Evolutionary conservation across 352 stramenopile species (phyloP), one percentile per base, ranked within the genome.

Genomic region (Albugo laibachii): DNA sequence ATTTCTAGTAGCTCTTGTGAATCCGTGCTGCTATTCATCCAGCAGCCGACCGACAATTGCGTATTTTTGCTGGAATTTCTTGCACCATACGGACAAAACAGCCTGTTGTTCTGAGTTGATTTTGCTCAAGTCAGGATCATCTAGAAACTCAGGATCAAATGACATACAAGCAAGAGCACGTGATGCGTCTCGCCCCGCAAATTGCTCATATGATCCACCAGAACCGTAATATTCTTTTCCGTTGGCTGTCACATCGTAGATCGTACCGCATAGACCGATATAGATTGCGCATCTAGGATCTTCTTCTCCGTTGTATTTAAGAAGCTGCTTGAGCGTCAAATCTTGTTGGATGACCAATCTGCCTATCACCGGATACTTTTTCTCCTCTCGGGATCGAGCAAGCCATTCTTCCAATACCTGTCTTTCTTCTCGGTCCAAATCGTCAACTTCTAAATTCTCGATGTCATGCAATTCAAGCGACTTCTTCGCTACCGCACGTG

Each of bases 81-180:
- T 78, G 27, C 81, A 73, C 93, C 93, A 98, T 64, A 97, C 91
- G 13, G 77, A 55, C 40, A 98, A 65, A 27, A 92, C 75, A 44
- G 83, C 81, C 27, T 66, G 58, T 57, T 97, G 76, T 45, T 85
- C 83, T 21, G 78, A 57, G 0, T 69, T 79, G 27, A 97, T 69
- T 53, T 88, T 80, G 52, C 78, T 73, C 21, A 91, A 55, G 37
- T 52, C 62, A 13, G 71, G 62, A 55, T 92, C 80, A 48, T 95
- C 79, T 6, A 96, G 52, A 54, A 88, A 73, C 15, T 83, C 85
- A 1, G 72, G 59, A 53, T 95, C 74, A 46, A 98, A 88, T 51
- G 86, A 97, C 88, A 98, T 97, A 51, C 92, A 86, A 20, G 88
- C 89, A 16, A 97, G 62, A 12, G 89, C 87, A 8, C 89, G 63